Percentiles rank a stretch among this genome's conserved stretches.
Evolutionary conservation across 2,329 filamentous ascomycete genomes (phyloP).

Genomic region (Talaromyces sp.): DNA sequence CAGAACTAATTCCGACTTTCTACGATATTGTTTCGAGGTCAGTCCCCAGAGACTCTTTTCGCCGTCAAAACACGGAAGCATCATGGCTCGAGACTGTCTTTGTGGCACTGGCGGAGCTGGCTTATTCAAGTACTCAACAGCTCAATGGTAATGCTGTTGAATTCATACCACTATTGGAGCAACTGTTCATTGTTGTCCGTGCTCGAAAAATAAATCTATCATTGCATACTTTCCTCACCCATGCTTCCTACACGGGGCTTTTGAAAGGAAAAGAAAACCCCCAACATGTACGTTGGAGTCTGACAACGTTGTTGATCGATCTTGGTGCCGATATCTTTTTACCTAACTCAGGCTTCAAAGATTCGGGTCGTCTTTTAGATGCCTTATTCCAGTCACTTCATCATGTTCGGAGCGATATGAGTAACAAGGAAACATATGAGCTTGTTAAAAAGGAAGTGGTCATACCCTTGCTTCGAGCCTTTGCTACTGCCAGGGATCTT

Average conservation of each 20-base stretch:
- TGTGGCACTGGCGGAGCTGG: conserved; percentile 36
- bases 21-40: conserved; percentile 45
- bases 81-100: conserved; percentile 49
- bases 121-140: conserved; percentile 32
- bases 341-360: conserved; percentile 39
- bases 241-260: conserved; percentile 39
- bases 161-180: conserved; percentile 33
- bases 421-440: conserved; percentile 23
- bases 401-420: conserved; percentile 24
- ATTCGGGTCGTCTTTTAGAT: conserved; percentile 32
- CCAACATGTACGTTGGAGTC: conserved; percentile 35
- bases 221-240: conserved; percentile 36
- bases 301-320: conserved; percentile 39
- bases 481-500: conserved; percentile 38
- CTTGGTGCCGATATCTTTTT: conserved; percentile 41
- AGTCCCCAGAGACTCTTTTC: conserved; percentile 40
- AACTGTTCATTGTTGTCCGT: conserved; percentile 36
- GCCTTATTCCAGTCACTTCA: conserved; percentile 32
- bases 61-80: conserved; percentile 42
- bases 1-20: conserved; percentile 36
- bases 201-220: conserved; percentile 37
- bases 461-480: conserved; percentile 37
- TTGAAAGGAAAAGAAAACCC: conserved; percentile 25
- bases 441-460: conserved; percentile 36
- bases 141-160: conserved; percentile 25